These are phyloP conservation scores for Plasmodium yoelii DNA, from an alignment of 169 alveolate species.

Conservation along the genomic window DNA sequence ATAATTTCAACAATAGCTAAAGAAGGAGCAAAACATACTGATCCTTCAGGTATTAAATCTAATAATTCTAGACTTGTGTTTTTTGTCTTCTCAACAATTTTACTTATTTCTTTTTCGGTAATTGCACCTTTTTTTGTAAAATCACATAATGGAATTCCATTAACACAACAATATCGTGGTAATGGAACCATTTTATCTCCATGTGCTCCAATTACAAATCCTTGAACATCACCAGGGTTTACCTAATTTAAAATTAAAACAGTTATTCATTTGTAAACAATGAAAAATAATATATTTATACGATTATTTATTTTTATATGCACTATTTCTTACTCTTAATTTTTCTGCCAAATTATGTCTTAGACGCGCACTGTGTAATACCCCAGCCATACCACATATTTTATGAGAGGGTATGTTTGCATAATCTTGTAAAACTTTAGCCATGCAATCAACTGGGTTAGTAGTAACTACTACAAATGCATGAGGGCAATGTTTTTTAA, in stretches of 20 bases:
- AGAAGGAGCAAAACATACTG: constrained; percentile 87
- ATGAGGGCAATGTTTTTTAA: constrained; percentile 83
- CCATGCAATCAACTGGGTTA: constrained; percentile 85
- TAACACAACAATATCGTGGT: constrained; percentile 82
- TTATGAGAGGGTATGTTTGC: constrained; percentile 83
- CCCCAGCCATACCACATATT: constrained; percentile 86
- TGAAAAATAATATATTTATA: too few species aligned
- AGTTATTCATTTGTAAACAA: background rate
- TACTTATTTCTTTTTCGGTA: constrained; percentile 79
- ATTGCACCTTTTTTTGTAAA: constrained; percentile 81
- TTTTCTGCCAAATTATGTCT: constrained; percentile 83
- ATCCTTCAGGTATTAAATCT: constrained; percentile 81
- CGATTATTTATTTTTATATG: too few species aligned
- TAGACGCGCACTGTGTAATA: constrained; percentile 82
- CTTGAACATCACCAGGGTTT: constrained; percentile 84
- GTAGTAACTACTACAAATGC: constrained; percentile 87
- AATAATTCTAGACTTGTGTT: constrained; percentile 82
- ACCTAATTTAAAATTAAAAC: constrained; percentile 61
- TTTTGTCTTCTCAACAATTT: constrained; percentile 82
- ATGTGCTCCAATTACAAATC: constrained; percentile 87
- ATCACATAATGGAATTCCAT: constrained; percentile 84
- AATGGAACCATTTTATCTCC: constrained; percentile 85
- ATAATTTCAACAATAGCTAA: constrained; percentile 84
- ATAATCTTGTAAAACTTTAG: constrained; percentile 77
- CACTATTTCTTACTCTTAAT: constrained; percentile 29